Base-by-base conservation (phyloP, 2,329 filamentous ascomycete species). In the Cordyceps cicadae region DNA sequence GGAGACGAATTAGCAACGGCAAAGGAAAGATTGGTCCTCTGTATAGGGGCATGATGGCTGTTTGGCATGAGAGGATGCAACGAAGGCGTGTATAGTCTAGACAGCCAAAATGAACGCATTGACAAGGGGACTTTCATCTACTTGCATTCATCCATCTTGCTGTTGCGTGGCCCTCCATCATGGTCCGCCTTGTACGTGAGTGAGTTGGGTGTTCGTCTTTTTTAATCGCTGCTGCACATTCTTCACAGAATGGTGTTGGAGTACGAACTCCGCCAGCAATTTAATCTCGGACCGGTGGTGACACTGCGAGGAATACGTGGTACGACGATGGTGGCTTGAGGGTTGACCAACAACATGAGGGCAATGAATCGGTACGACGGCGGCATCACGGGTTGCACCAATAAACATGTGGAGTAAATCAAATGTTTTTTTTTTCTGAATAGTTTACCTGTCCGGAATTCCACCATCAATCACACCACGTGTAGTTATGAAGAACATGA, bases 41-140 rank as follows among this genome's bases (percentile, higher is more conserved):
- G 59, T 53, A 61, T 61, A 61, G 53, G 59, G 51, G 59, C 59
- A 54, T 55, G 59, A 55, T 61, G 59, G 59, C 59, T 61, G 59
- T 61, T 55, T 55, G 37, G 59, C 59, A 55, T 34, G 51, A 61
- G 24, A 51, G 43, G 46, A 52, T 52, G 46, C 39, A n/a, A 48
- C 11, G 53, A 43, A 29, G 52, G 12, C 32, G 59, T 61, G 59
- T 61, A 61, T 57, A 61, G 59, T 61, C 59, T 61, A 61, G 59
- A 53, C 59, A 61, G 59, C 59, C 59, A 53, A 26, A 61, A 61
- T 61, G 59, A 52, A 61, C 54, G 59, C 59, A 61, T 61, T 61
- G 52, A 61, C 34, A 41, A 49, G n/a, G 49, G 26, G 17, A 7
- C 50, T 32, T 21, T 24, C 7, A 7, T 32, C 15, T 5, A 32